Percentiles rank a stretch among this genome's conserved stretches.
Evolutionary conservation across 208 protist genomes (phyloP).

Genomic region (Angomonas ambiguus): DNA sequence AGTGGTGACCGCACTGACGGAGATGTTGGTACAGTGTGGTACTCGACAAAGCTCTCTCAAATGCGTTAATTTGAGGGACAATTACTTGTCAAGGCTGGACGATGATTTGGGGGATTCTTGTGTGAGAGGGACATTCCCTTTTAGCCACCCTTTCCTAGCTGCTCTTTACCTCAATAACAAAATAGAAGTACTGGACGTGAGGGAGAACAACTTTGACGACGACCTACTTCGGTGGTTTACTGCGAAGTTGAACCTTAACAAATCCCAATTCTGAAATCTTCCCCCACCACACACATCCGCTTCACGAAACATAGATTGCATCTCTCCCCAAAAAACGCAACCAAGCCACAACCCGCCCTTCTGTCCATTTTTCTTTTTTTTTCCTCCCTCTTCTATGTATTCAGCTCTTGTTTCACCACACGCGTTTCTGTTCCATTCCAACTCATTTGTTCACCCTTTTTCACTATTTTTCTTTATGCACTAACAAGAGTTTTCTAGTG

Average conservation of each 20-base stretch:
- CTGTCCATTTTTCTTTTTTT: no score
- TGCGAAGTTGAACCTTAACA: slow-evolving; percentile 55
- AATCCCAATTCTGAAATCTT: no score
- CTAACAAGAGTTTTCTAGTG: no score
- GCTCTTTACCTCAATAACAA: slow-evolving; percentile 60
- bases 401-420: no score
- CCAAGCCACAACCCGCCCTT: no score
- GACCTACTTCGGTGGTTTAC: slow-evolving; percentile 38
- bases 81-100: slow-evolving; percentile 3
- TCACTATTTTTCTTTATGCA: not conserved
- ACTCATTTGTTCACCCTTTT: not conserved
- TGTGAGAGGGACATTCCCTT: not conserved
- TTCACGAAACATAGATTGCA: no score
- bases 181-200: slow-evolving; percentile 26
- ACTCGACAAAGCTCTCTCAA: slow-evolving; percentile 13
- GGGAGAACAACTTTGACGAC: slow-evolving; percentile 33
- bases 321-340: no score
- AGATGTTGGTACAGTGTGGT: slow-evolving; percentile 40
- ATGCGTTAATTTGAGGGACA: slow-evolving; percentile 21
- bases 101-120: not conserved
- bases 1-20: slow-evolving; percentile 31
- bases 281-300: no score
- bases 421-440: no score
- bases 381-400: no score
- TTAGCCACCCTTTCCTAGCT: slow-evolving; percentile 42